These are phyloP conservation scores for Mucor lusitanicus DNA, from an alignment of 371 early-diverging fungal species.

Conservation along the genomic window DNA sequence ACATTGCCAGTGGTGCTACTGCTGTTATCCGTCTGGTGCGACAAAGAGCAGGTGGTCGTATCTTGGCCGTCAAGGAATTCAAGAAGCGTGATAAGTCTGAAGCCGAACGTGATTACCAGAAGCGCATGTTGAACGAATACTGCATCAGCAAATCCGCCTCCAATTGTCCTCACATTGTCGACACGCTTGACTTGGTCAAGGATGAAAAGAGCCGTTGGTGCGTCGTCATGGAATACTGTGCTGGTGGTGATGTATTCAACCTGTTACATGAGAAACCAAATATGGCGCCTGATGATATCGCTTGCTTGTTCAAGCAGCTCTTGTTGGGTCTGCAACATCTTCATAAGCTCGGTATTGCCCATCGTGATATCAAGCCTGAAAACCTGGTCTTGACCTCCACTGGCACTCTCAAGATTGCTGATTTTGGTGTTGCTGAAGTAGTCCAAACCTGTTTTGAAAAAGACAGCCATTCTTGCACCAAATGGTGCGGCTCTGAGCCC, in stretches of 20 bases:
- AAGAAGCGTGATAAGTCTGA: constrained; percentile 58
- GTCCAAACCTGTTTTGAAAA: constrained; percentile 83
- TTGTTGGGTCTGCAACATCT: constrained; percentile 95
- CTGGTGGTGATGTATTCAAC: constrained; percentile 65
- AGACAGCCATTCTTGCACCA: constrained; percentile 65
- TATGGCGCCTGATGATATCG: constrained; percentile 46
- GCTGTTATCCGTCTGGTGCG: constrained; percentile 49
- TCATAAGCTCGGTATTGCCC: constrained; percentile 90
- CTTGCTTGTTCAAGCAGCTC: constrained; percentile 81
- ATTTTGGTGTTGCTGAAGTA: constrained; percentile 96
- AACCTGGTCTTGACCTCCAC: constrained; percentile 86
- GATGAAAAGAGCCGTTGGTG: constrained; percentile 64
- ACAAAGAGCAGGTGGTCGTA: constrained; percentile 21
- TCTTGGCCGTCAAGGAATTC: constrained; percentile 67
- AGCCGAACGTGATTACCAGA: constrained; percentile 64
- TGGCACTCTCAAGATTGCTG: constrained; percentile 93
- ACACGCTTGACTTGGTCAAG: constrained; percentile 71
- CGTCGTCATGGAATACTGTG: constrained; percentile 74
- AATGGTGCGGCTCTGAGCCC: constrained; percentile 85
- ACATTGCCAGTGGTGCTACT: constrained; percentile 51
- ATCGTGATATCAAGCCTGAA: constrained; percentile 90
- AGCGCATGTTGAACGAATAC: constrained; percentile 73
- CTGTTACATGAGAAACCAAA: constrained; percentile 47
- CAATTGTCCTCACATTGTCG: constrained; percentile 68
- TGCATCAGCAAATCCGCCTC: constrained; percentile 69